Evolutionary conservation across 768 basidiomycete species (phyloP).

Genomic region (Trametes sanguinea): DNA sequence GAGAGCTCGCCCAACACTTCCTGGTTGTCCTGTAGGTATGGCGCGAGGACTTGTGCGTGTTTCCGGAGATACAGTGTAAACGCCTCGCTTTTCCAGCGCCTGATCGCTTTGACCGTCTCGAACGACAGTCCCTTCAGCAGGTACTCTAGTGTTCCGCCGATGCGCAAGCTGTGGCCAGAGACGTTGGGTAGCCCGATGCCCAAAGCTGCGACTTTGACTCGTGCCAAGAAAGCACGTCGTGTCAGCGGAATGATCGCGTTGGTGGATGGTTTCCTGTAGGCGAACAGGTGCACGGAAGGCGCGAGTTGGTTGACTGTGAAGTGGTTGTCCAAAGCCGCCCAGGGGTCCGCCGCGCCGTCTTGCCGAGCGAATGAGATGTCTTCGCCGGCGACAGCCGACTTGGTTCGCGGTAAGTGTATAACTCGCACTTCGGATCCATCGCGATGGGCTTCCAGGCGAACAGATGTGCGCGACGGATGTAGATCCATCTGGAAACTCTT

Average conservation of each 20-base stretch:
- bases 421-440: slow-evolving; percentile 31
- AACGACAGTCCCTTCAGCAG: slow-evolving; percentile 40
- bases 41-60: slow-evolving; percentile 34
- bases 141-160: slow-evolving; percentile 39
- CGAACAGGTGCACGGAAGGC: too few species aligned
- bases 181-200: slow-evolving; percentile 19
- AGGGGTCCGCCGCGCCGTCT: too few species aligned
- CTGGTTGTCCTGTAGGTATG: slow-evolving; percentile 31
- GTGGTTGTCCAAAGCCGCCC: slow-evolving; percentile 23
- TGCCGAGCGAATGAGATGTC: slow-evolving; percentile 25
- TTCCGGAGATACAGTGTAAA: slow-evolving; percentile 33
- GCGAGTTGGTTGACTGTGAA: slow-evolving; percentile 30
- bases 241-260: slow-evolving; percentile 30
- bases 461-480: too few species aligned
- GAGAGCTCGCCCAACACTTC: neutral
- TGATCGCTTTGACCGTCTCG: slow-evolving; percentile 39
- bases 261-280: slow-evolving; percentile 29
- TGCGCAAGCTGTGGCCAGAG: slow-evolving; percentile 36
- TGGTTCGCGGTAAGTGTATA: slow-evolving; percentile 35
- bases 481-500: too few species aligned
- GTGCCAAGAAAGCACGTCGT: slow-evolving; percentile 23
- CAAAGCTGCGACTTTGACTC: too few species aligned
- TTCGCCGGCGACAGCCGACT: slow-evolving; percentile 31
- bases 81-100: slow-evolving; percentile 40
- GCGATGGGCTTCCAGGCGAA: neutral